Base-by-base conservation (phyloP, 768 basidiomycete genomes). In the Austroboletus festivus region DNA sequence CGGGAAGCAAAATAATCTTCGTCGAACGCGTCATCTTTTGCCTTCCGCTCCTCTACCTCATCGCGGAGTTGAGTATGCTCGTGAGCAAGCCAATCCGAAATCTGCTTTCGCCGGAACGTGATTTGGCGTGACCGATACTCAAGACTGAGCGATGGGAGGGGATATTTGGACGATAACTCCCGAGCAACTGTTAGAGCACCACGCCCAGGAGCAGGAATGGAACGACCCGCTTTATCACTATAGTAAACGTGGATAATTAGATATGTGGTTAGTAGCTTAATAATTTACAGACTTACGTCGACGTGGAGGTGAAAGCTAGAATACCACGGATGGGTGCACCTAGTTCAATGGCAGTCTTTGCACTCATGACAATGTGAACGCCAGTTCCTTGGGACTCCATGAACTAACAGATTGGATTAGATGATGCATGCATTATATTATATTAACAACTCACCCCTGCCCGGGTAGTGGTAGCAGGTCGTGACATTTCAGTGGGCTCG, bases 301-400 rank as follows among this genome's bases (percentile, higher is more conserved):
- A 93, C 3, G 96, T 99, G 3, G 95, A 93, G 2, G 96, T 96
- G 76, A 91, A 98, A 2, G 85, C 93, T 50, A 99, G 78, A 58
- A 99, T 80, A 61, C 90, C 93, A 56, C 91, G 93, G 60, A 99
- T 91, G 18, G 93, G 89, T 30, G 85, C 85, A 50, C 96, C 96
- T 45, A 98, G 82, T 60, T 96, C 90, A 47, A 99, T 73, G 20
- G 96, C 96, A 3, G 94, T 96, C 73, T 86, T 91, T 18, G 96
- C 96, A 57, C 75, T 92, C 96, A 99, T 99, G 53, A 98, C 78
- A 45, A 99, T 85, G 60, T 98, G 95, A 19, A 97, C 90, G 71
- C 96, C 96, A 54, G 90, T 89, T 46, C 96, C 96, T 68, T 92
- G 91, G 19, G 91, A 81, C 68, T 99, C 96, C 95, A 98, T 94